phyloP scores from a whole-genome alignment of 176 grass and related monocot genomes.

The Otatea glauca region DNA sequence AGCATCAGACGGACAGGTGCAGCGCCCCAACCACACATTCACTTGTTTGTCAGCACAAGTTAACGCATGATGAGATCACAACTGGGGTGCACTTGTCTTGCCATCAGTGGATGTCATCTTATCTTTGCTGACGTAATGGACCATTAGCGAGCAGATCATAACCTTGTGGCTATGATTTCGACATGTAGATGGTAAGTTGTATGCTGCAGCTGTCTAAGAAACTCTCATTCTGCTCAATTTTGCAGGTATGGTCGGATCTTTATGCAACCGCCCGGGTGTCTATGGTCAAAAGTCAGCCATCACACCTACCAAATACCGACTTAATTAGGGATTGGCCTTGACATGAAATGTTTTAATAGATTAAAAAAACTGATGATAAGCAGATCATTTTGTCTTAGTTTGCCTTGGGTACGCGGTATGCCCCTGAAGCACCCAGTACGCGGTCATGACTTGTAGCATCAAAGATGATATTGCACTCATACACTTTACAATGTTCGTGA shows the following conservation, averaged over 20 bases:
- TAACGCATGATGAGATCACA: too few relatives aligned
- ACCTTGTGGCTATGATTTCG: slow-evolving; percentile 40
- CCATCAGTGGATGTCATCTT: slow-evolving; percentile 45
- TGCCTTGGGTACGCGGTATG: background rate
- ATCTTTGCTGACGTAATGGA: slow-evolving; percentile 20
- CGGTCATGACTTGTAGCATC: background rate
- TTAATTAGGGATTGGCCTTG: background rate
- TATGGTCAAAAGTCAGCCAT: background rate
- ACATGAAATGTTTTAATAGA: background rate
- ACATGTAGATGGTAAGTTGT: slow-evolving; percentile 37
- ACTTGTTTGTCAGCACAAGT: too few relatives aligned
- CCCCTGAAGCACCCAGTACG: too few relatives aligned
- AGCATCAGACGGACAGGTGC: too few relatives aligned
- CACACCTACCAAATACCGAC: background rate
- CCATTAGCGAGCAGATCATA: background rate
- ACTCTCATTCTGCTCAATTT: background rate
- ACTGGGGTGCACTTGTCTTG: too few relatives aligned
- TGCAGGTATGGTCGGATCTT: background rate
- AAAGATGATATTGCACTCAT: background rate
- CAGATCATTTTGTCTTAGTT: background rate
- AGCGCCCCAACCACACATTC: too few relatives aligned
- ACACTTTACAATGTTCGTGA: background rate
- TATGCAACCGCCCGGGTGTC: background rate
- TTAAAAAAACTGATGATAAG: background rate
- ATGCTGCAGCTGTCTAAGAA: slow-evolving; percentile 3